Conservation (phyloP, 257 asterid species). For the Eucommia ulmoides region DNA sequence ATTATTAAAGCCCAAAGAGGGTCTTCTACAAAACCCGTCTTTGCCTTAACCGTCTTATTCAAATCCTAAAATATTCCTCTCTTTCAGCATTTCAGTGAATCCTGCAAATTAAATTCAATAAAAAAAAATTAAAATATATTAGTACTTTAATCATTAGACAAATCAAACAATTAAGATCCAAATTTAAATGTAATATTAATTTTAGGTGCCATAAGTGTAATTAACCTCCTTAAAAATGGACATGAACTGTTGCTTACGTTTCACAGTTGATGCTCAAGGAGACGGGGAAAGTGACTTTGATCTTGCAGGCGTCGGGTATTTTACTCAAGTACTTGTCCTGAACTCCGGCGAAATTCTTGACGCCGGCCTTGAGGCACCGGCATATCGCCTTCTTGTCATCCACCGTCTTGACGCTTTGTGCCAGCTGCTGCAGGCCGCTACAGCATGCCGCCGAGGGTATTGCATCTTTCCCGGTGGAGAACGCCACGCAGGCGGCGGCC, state of each 20-base stretch:
- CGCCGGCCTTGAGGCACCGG: conserved; percentile 47
- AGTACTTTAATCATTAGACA: background rate
- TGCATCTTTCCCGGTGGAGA: conserved; percentile 27
- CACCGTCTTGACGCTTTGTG: conserved; percentile 22
- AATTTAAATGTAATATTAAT: background rate
- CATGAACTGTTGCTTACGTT: conserved; percentile 17
- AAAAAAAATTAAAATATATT: background rate
- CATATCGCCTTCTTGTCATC: conserved; percentile 51
- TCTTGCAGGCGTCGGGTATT: conserved; percentile 36
- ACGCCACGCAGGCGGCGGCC: conserved; percentile 36
- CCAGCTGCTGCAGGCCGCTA: conserved; percentile 32
- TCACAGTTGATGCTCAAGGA: conserved; percentile 45
- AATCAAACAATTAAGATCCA: background rate
- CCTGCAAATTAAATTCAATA: background rate
- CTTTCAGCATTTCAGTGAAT: background rate
- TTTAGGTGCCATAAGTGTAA: background rate
- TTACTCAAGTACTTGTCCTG: conserved; percentile 44
- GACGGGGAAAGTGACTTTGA: conserved; percentile 51
- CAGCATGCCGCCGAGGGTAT: conserved; percentile 32
- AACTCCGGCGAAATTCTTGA: conserved; percentile 35
- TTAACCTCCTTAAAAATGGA: background rate
- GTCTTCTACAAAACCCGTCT: background rate
- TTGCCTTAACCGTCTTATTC: background rate
- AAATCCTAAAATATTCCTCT: background rate
- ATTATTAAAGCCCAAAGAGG: background rate